Evolutionary conservation across 352 stramenopile genomes (phyloP).

Genomic region (Thraustotheca clavata): DNA sequence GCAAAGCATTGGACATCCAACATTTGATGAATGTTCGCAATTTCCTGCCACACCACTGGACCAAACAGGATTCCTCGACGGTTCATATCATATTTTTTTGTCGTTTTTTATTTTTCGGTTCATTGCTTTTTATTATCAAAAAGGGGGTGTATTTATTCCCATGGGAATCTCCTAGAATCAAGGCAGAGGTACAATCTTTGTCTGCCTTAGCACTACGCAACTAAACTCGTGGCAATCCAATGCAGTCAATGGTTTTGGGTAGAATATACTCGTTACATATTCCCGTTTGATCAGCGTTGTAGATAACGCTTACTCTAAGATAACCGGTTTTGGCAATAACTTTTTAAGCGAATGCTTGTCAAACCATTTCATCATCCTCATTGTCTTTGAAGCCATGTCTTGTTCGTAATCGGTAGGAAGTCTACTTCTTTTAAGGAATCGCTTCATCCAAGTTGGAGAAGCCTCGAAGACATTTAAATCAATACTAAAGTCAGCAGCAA

Average conservation of each 20-base stretch:
- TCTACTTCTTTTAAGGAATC: too few species aligned
- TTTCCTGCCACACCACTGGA: not conserved
- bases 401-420: too few species aligned
- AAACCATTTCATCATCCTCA: too few species aligned
- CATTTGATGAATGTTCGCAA: not conserved
- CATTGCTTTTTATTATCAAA: not conserved
- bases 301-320: not conserved
- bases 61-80: not conserved
- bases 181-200: not conserved
- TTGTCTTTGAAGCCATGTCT: too few species aligned
- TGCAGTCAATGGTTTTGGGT: not conserved
- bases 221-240: not conserved
- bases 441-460: too few species aligned
- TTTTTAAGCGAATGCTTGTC: too few species aligned
- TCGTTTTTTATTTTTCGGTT: not conserved
- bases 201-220: not conserved
- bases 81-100: slow-evolving; percentile 2
- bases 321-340: too few species aligned
- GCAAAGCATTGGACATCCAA: not conserved
- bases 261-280: slow-evolving; percentile 3
- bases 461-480: too few species aligned
- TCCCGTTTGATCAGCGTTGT: slow-evolving; percentile 11
- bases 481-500: too few species aligned
- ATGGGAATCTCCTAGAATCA: slow-evolving; percentile 4
- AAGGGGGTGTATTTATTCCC: slow-evolving; percentile 6